These are phyloP conservation scores for Globisporangium irregulare DNA, from an alignment of 352 stramenopile species.

Conservation along the genomic window DNA sequence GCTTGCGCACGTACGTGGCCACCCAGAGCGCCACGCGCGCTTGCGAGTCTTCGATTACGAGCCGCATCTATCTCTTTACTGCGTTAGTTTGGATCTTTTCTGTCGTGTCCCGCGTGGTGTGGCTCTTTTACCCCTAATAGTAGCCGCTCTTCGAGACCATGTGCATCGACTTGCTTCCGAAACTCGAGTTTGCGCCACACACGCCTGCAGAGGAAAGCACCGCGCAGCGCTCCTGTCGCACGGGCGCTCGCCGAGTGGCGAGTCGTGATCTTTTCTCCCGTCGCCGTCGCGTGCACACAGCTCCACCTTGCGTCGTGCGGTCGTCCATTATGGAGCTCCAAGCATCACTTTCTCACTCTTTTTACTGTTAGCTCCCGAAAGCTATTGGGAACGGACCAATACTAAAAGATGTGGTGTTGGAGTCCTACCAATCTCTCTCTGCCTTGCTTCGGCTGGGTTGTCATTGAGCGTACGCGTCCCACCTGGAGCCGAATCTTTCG, in stretches of 20 bases:
- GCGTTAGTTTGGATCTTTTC: background rate
- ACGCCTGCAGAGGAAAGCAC: background rate
- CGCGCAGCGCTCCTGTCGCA: background rate
- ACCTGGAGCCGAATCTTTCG: too few relatives aligned
- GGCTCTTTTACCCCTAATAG: background rate
- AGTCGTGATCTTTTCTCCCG: background rate
- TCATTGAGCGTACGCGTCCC: too few relatives aligned
- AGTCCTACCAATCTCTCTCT: too few relatives aligned
- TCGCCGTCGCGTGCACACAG: background rate
- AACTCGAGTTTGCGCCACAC: slow-evolving; percentile 49
- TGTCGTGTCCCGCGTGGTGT: background rate
- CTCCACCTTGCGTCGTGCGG: background rate
- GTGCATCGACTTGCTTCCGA: slow-evolving; percentile 64
- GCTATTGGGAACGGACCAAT: too few relatives aligned
- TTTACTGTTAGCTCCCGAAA: too few relatives aligned
- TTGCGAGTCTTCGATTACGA: slow-evolving; percentile 83
- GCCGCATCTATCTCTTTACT: slow-evolving; percentile 41
- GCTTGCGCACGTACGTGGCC: slow-evolving; percentile 75
- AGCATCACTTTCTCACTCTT: slow-evolving; percentile 1
- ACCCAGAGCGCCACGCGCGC: slow-evolving; percentile 71
- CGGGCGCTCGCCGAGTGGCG: background rate
- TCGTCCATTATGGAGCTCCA: slow-evolving; percentile 5
- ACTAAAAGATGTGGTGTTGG: too few relatives aligned
- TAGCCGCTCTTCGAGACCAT: slow-evolving; percentile 43
- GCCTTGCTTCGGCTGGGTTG: too few relatives aligned